Evolutionary conservation across 176 grass and related monocot species (phyloP), one percentile per base, ranked within the genome.

Genomic region (Typha latifolia): DNA sequence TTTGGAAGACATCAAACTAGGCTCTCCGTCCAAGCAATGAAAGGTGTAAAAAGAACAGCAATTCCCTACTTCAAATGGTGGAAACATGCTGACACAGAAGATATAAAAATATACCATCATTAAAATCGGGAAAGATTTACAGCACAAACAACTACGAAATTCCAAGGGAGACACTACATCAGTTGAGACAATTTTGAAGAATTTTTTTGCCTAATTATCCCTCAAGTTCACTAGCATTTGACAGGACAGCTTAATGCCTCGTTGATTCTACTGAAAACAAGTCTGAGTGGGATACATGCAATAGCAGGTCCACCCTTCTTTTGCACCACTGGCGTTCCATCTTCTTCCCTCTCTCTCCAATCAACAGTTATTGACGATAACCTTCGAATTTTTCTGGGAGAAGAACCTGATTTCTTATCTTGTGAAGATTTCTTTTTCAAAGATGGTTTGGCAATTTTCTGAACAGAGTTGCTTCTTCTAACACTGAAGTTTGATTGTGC

Each of bases 221-320:
- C 4, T 5, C 34, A 37, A 37, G 52, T 74, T 74, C 51, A 52
- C 73, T 63, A 64, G 72, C 57, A 56, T 92, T 93, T 70, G 66
- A 68, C 64, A n/a, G 79, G 74, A 67, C 78, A 94, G 27, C 67
- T 93, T 73, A 99, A 63, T 32, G 86, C 89, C 73, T 99, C 95
- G 51, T 89, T 90, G 66, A 94, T 94, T 77, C 95, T 90, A 85
- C 95, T 99, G 73, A 99, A 99, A 78, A 94, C 95, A 23, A 94
- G 81, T 53, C 95, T 85, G 61, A 99, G 78, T 1, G 95, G 95
- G 19, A 94, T 82, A 29, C 89, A 99, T 0, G 89, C 84, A 2
- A 94, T 80, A 3, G 83, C 79, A 49, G 86, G 79, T 73, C 84
- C 79, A 19, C 63, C 69, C 49, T 84, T 75, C 66, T 83, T 85